phyloP scores from a whole-genome alignment of 129 eudicot species.

The Dittrichia graveolens region DNA sequence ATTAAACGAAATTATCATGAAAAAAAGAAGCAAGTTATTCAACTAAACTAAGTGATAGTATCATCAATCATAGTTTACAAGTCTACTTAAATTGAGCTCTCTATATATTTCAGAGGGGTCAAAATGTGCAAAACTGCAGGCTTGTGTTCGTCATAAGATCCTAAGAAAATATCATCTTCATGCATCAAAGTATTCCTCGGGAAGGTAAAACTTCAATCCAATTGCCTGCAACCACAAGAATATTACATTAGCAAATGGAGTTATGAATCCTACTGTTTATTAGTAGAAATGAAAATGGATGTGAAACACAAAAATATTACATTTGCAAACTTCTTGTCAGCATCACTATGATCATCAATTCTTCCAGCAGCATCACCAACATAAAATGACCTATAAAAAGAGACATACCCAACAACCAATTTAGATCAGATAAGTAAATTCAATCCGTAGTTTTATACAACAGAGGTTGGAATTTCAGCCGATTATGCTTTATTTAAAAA shows the following conservation, averaged over 20 bases:
- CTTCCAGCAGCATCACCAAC: constrained; percentile 99
- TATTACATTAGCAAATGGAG: not conserved
- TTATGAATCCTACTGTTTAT: not conserved
- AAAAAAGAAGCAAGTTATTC: not conserved
- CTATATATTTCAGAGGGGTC: constrained; percentile 14
- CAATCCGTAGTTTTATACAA: not conserved
- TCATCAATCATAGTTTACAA: constrained; percentile 21
- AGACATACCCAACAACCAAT: not conserved
- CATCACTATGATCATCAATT: constrained; percentile 79
- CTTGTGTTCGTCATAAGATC: constrained; percentile 8
- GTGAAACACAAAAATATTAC: constrained; percentile 29
- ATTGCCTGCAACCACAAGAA: constrained; percentile 60
- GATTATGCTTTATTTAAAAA: too few relatives aligned
- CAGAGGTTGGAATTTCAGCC: not conserved
- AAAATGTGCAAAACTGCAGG: constrained; percentile 24
- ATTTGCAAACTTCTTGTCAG: constrained; percentile 90
- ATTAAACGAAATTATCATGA: not conserved
- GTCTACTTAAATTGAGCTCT: constrained; percentile 25
- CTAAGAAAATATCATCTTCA: constrained; percentile 12
- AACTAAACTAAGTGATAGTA: not conserved
- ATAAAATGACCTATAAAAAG: constrained; percentile 69
- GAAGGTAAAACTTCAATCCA: constrained; percentile 79
- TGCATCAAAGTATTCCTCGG: constrained; percentile 65
- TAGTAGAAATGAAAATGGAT: not conserved
- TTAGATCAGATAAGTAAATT: constrained; percentile 2